These are phyloP conservation scores for Choanephora cucurbitarum DNA, from an alignment of 371 early-diverging fungal genomes.

Conservation along the genomic window DNA sequence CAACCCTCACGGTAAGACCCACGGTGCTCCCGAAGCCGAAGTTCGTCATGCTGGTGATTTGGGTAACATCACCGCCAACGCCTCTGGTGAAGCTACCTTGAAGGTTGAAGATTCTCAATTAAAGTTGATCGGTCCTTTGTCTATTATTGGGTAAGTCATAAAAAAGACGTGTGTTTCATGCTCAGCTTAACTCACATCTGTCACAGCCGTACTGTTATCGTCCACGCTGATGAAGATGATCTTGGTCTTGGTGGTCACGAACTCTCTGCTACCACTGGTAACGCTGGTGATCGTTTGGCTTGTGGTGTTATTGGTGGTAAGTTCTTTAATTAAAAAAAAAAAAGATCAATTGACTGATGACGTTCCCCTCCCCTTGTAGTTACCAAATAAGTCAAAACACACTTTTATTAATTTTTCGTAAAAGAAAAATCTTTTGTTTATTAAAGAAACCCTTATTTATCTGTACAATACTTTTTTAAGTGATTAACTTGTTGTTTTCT, in stretches of 20 bases:
- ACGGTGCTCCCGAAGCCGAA: conserved; percentile 77
- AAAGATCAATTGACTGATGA: conserved; percentile 13
- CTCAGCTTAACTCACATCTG: neutral
- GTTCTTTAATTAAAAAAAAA: conserved; percentile 4
- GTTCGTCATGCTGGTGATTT: conserved; percentile 90
- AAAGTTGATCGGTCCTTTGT: conserved; percentile 78
- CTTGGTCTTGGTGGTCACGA: conserved; percentile 74
- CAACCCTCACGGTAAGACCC: conserved; percentile 80
- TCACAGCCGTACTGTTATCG: conserved; percentile 78
- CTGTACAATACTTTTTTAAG: too few species aligned
- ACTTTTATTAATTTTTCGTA: conserved; percentile 1
- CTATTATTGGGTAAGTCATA: conserved; percentile 69
- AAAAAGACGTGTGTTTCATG: neutral
- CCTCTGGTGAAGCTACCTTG: conserved; percentile 62
- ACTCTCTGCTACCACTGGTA: conserved; percentile 76
- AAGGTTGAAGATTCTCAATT: conserved; percentile 65
- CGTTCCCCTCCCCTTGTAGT: conserved; percentile 19
- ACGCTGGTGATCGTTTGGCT: conserved; percentile 83
- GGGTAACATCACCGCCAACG: conserved; percentile 75
- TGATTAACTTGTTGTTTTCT: too few species aligned
- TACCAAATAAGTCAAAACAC: conserved; percentile 21
- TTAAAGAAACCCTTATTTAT: too few species aligned
- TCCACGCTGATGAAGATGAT: conserved; percentile 63
- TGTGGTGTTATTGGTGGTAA: conserved; percentile 90
- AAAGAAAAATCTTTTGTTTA: neutral